Base-by-base conservation (phyloP, 352 stramenopile species). In the Phytophthora chlamydospora region DNA sequence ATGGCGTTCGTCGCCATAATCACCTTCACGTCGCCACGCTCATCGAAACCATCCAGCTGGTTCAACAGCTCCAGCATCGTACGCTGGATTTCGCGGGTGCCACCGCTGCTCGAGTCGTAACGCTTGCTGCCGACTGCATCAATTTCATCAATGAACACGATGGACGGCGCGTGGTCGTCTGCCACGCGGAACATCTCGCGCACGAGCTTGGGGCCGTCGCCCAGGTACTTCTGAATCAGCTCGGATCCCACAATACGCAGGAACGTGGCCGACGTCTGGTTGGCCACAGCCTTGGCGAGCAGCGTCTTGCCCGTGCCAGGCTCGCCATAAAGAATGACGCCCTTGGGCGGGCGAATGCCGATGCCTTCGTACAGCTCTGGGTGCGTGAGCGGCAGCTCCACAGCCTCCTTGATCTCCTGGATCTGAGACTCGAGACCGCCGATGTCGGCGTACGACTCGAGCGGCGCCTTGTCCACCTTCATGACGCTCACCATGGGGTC, bases 71-170 rank as follows among this genome's bases (percentile, higher is more conserved):
- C 98, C 45, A 99, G 87, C 98, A 99, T 99, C 38, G 98, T 99
- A 71, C 98, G 96, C 85, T 99, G 98, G 68, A 99, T 99, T 81
- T 99, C 98, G 55, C 96, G 85, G 1, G 97, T 99, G 32, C 98
- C 98, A 39, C 97, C 97, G 29, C 91, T 99, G 75, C 88, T 98
- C 35, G 93, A 99, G 71, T 99, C 98, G 83, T 99, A 99, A 48
- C 98, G 94, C 74, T 99, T 99, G 61, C 87, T 98, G 56, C 98
- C 98, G 13, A 99, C 96, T 0, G 98, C 98, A 77, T 99, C 98
- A 75, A 99, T 99, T 79, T 99, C 98, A 80, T 99, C 98, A 72
- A 99, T 99, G 77, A 99, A 99, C 33, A 99, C 97, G 79, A 99
- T 99, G 14, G 97, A 99, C 14, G 97, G 97, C 56, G 95, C 97